Evolutionary conservation across 1,139 yeast species (phyloP).

Genomic region (Scheffersomyces parashehatae): DNA sequence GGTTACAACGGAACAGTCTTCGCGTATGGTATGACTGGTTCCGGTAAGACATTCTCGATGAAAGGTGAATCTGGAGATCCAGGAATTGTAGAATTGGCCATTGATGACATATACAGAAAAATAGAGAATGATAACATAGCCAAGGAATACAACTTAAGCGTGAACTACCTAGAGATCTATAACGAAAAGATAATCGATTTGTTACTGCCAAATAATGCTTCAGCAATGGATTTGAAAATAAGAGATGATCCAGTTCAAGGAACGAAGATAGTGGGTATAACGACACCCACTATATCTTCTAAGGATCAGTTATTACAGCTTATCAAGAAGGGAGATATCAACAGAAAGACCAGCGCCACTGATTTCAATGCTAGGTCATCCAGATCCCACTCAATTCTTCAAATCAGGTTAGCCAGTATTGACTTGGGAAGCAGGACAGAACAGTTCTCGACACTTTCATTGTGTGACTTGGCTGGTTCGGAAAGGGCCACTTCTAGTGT

Average conservation of each 20-base stretch:
- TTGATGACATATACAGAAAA: constrained; percentile 61
- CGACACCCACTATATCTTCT: constrained; percentile 55
- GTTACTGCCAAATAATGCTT: constrained; percentile 32
- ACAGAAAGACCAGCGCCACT: constrained; percentile 83
- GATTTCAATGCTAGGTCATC: constrained; percentile 86
- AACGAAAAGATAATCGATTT: constrained; percentile 84
- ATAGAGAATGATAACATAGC: constrained; percentile 31
- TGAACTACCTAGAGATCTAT: constrained; percentile 85
- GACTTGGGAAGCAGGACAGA: constrained; percentile 43
- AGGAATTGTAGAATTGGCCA: constrained; percentile 78
- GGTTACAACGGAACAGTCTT: constrained; percentile 90
- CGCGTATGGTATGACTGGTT: constrained; percentile 95
- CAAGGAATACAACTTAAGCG: constrained; percentile 46
- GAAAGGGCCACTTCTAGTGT: constrained; percentile 83
- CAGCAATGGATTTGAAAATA: constrained; percentile 57
- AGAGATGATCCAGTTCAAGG: constrained; percentile 77
- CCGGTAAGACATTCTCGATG: constrained; percentile 94
- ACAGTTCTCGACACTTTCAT: constrained; percentile 65
- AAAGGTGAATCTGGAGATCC: constrained; percentile 69
- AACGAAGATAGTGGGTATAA: constrained; percentile 74
- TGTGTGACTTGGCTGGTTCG: constrained; percentile 96
- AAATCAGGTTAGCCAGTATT: constrained; percentile 56
- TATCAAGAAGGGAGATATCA: constrained; percentile 69
- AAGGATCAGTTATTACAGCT: constrained; percentile 62
- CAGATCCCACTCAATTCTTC: constrained; percentile 90